Evolutionary conservation across 2,329 filamentous ascomycete species (phyloP), one percentile per base, ranked within the genome.

Genomic region (Samsoniella hepiali): DNA sequence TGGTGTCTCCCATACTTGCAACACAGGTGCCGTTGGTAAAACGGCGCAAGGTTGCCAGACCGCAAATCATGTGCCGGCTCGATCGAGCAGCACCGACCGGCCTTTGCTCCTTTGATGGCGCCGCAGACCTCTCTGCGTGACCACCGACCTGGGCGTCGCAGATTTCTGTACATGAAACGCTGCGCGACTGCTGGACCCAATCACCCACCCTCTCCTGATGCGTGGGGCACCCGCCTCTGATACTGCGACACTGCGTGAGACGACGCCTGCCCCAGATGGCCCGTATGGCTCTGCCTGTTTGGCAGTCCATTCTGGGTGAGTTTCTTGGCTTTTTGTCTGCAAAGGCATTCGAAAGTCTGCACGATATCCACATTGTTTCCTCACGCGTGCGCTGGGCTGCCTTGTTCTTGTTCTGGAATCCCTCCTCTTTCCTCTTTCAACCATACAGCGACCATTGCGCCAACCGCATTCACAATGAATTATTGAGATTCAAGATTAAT

Each of bases 141-240:
- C 58, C 32, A 51, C 11, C 42, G 13, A 32, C 59, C 40, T 56
- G 13, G 22, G 44, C 44, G 60, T 62, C 51, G 60, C 54, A 63
- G 62, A 57, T 58, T 22, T 58, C 15, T 49, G n/a, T 34, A 60
- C 51, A 34, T 59, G 62, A 63, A 63, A 63, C 62, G 49, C 54
- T 53, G 27, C 60, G n/a, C 40, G 54, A 56, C 44, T 47, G 53
- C 51, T 34, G 34, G 44, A 44, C 53, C 49, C 58, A 55, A 50
- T 50, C 57, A 59, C 9, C 32, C 53, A 15, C 49, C 22, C 10
- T 8, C 45, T 62, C 51, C 51, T 50, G 42, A 36, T 57, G 44
- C 54, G 61, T 63, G 61, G 61, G 61, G 54, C 61, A 31, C 27
- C 17, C 32, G 13, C 50, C 40, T 36, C 55, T 47, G 50, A 62